Percentiles rank a stretch among this genome's conserved stretches.
Conservation (phyloP, 805 yeast species). For the Kuraishia cidri region DNA sequence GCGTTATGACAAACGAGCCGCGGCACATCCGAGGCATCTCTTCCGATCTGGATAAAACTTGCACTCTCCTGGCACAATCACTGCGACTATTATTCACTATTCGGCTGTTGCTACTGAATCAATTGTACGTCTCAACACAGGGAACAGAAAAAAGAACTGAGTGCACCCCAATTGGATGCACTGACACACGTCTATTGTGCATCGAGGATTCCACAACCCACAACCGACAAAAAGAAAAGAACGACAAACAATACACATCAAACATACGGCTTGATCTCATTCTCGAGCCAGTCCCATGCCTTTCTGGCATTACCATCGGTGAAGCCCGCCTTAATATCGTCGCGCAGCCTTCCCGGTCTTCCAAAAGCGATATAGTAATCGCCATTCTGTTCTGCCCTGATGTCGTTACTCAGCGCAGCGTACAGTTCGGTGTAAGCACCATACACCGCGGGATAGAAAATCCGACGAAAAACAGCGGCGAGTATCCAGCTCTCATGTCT, state of each 20-base stretch:
- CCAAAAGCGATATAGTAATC: conserved; percentile 16
- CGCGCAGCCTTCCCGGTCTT: background rate
- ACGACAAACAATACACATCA: background rate
- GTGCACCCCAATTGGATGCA: too few relatives aligned
- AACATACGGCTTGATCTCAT: background rate
- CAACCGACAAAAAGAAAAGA: background rate
- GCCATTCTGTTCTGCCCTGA: conserved; percentile 17
- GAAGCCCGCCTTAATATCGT: background rate
- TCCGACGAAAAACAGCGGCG: conserved; percentile 1
- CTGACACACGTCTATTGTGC: too few relatives aligned
- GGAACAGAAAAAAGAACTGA: too few relatives aligned
- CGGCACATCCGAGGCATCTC: too few relatives aligned
- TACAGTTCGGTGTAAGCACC: conserved; percentile 30
- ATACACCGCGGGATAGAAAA: conserved; percentile 12
- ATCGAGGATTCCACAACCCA: too few relatives aligned
- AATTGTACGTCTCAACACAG: too few relatives aligned
- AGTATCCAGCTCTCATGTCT: conserved; percentile 56
- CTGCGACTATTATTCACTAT: too few relatives aligned
- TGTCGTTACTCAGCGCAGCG: conserved; percentile 25
- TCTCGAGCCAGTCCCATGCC: background rate
- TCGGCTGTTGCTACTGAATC: too few relatives aligned
- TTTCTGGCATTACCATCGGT: background rate
- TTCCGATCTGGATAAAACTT: too few relatives aligned
- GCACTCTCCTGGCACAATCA: too few relatives aligned
- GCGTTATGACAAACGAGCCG: too few relatives aligned